A percentile compares a stretch with the other conserved stretches of the same genome.
Evolutionary conservation across 1,284 basidiomycete genomes (phyloP).

Genomic region (Rhodotorula sp.): DNA sequence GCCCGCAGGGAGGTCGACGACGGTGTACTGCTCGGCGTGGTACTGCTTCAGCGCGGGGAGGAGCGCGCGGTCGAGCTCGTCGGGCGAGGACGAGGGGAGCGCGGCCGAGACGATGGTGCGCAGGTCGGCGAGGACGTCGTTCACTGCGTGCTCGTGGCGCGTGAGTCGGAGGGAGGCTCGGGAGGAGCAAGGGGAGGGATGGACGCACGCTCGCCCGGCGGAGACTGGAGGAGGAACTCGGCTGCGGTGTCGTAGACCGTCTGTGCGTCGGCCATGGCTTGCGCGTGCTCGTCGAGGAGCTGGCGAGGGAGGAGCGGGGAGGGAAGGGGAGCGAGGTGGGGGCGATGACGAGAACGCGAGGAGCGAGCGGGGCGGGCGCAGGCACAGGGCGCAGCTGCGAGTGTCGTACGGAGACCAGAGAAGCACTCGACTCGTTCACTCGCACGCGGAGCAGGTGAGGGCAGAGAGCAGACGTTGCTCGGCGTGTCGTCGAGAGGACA

Average conservation of each 20-base stretch:
- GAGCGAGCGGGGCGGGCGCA: background rate
- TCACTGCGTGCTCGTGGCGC: slow-evolving; percentile 8
- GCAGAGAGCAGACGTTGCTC: too few relatives aligned
- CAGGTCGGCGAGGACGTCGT: slow-evolving; percentile 63
- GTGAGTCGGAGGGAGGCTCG: background rate
- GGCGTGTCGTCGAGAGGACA: too few relatives aligned
- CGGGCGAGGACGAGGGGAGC: slow-evolving; percentile 55
- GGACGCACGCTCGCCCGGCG: slow-evolving; percentile 74
- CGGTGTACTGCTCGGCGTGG: slow-evolving; percentile 79
- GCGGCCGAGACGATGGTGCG: slow-evolving; percentile 67
- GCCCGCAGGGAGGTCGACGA: slow-evolving; percentile 58
- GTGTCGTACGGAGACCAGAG: background rate
- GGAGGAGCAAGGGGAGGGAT: background rate
- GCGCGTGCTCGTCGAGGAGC: background rate
- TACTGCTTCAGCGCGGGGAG: slow-evolving; percentile 75
- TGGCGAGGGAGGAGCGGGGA: background rate
- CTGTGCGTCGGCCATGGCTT: slow-evolving; percentile 26
- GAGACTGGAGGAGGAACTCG: slow-evolving; percentile 78
- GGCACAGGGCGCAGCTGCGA: background rate
- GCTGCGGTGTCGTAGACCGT: slow-evolving; percentile 56
- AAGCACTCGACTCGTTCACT: too few relatives aligned
- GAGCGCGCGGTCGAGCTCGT: slow-evolving; percentile 69
- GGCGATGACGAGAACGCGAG: slow-evolving; percentile 1
- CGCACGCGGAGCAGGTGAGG: too few relatives aligned
- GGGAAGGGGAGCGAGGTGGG: background rate